phyloP scores from a whole-genome alignment of 1,139 yeast species.

The Kodamaea alishanica region DNA sequence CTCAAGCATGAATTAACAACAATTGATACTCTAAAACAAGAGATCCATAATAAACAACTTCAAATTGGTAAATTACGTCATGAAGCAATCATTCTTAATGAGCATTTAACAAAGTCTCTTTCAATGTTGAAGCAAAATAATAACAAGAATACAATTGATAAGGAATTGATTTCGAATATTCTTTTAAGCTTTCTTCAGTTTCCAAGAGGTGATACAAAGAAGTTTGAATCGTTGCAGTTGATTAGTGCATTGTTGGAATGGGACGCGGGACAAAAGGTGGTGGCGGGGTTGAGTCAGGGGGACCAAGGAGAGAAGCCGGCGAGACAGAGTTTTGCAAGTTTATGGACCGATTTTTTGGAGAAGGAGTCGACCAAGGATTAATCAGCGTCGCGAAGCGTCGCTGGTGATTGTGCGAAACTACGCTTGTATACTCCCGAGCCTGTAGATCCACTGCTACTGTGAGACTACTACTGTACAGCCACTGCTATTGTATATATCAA shows the following conservation, averaged over 20 bases:
- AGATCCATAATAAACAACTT: slow-evolving; percentile 67
- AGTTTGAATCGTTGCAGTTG: slow-evolving; percentile 84
- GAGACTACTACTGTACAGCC: too few species aligned
- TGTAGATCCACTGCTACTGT: too few species aligned
- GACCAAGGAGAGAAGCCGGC: slow-evolving; percentile 26
- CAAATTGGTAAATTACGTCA: slow-evolving; percentile 88
- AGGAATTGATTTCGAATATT: slow-evolving; percentile 82
- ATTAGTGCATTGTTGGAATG: slow-evolving; percentile 81
- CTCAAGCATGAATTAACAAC: slow-evolving; percentile 19
- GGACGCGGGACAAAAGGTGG: slow-evolving; percentile 79
- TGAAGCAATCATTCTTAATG: slow-evolving; percentile 92
- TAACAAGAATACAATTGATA: slow-evolving; percentile 67
- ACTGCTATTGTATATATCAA: too few species aligned
- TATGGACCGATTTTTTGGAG: slow-evolving; percentile 88
- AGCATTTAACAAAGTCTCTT: slow-evolving; percentile 87
- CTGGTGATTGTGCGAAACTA: too few species aligned
- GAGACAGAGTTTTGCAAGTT: slow-evolving; percentile 72
- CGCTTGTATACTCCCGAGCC: too few species aligned
- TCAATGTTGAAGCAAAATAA: slow-evolving; percentile 72
- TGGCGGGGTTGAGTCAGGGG: slow-evolving; percentile 69
- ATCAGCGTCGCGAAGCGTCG: too few species aligned
- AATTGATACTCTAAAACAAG: slow-evolving; percentile 25
- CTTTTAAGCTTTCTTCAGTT: slow-evolving; percentile 79
- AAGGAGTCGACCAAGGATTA: slow-evolving; percentile 48
- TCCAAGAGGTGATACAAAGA: slow-evolving; percentile 91